These are phyloP conservation scores for Rhodofomes roseus DNA, from an alignment of 1,284 basidiomycete species.

Conservation along the genomic window DNA sequence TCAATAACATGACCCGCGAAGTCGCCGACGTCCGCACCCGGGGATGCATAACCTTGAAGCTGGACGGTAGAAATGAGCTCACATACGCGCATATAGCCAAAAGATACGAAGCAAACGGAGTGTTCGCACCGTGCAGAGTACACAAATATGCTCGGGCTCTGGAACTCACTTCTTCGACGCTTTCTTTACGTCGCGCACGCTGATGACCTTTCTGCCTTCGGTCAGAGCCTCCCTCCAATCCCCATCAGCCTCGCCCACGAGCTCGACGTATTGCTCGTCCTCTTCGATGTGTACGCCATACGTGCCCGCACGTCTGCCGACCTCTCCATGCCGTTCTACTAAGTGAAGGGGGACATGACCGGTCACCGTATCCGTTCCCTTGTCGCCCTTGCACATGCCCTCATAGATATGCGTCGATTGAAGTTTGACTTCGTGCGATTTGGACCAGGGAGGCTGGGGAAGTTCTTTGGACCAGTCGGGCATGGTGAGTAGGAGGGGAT, in stretches of 20 bases:
- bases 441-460: constrained; percentile 8
- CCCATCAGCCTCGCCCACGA: neutral
- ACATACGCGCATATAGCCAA: neutral
- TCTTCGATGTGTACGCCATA: constrained; percentile 6
- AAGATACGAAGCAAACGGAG: neutral
- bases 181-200: constrained; percentile 21
- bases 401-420: constrained; percentile 5
- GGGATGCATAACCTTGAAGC: constrained; percentile 19
- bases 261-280: neutral
- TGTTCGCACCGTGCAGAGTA: too few relatives aligned
- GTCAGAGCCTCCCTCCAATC: neutral
- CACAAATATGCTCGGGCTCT: neutral
- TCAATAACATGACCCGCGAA: neutral
- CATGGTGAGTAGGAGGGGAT: constrained; percentile 3
- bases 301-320: constrained; percentile 8
- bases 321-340: constrained; percentile 11
- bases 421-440: constrained; percentile 6
- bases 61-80: neutral
- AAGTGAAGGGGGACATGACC: constrained; percentile 6
- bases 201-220: constrained; percentile 5
- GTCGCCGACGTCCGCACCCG: constrained; percentile 5
- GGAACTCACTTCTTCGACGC: constrained; percentile 13
- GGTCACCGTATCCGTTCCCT: constrained; percentile 2
- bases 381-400: neutral
- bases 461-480: constrained; percentile 11